Evolutionary conservation across 2,329 filamentous ascomycete species (phyloP).

Genomic region (Calonectria pseudoreteaudii): DNA sequence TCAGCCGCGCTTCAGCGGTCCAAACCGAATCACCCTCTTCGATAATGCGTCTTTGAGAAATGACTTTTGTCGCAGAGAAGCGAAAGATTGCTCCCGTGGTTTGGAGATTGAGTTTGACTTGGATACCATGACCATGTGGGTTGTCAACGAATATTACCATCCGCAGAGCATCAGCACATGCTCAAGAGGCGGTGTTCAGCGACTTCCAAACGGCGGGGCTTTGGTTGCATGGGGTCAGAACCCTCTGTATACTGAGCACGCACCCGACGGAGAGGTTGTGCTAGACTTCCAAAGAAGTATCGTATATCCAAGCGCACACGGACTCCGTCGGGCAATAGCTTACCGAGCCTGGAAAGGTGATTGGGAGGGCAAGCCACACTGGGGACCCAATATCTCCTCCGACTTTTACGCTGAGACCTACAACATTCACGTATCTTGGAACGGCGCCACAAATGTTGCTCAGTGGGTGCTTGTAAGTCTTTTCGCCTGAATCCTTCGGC

Average conservation of each 20-base stretch:
- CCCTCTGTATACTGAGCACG: constrained; percentile 2
- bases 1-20: constrained; percentile 1
- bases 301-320: neutral
- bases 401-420: neutral
- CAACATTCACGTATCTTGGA: constrained; percentile 1
- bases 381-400: constrained; percentile 14
- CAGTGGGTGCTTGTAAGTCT: neutral
- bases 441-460: neutral
- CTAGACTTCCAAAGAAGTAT: constrained; percentile 2
- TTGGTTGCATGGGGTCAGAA: constrained; percentile 14
- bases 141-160: constrained; percentile 14
- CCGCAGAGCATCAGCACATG: neutral
- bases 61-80: neutral
- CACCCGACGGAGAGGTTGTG: neutral
- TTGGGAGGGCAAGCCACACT: constrained; percentile 6
- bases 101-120: constrained; percentile 4
- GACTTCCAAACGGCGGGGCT: constrained; percentile 2
- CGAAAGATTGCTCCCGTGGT: neutral
- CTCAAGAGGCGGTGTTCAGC: constrained; percentile 7
- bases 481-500: rapidly evolving
- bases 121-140: neutral
- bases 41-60: constrained; percentile 9
- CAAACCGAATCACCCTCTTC: constrained; percentile 3
- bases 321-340: neutral
- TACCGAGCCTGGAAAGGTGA: constrained; percentile 1